A percentile compares a stretch with the other conserved stretches of the same genome.
These are phyloP conservation scores for Cladosporium phlei DNA, from an alignment of 2,329 filamentous ascomycete species.

Conservation along the genomic window DNA sequence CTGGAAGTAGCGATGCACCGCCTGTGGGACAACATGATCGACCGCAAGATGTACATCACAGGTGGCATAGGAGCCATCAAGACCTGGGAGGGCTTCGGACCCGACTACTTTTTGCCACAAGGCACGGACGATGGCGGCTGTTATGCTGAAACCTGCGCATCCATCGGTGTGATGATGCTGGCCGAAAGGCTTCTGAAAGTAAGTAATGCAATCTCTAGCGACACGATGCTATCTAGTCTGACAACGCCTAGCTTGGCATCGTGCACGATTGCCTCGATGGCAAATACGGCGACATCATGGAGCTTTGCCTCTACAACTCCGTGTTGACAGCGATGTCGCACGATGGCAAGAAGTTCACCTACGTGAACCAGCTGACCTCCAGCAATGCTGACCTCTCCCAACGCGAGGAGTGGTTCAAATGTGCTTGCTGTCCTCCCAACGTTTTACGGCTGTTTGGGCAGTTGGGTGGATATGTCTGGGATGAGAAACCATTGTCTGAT, in stretches of 20 bases:
- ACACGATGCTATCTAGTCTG: conserved; percentile 9
- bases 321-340: conserved; percentile 55
- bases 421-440: conserved; percentile 59
- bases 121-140: conserved; percentile 58
- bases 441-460: conserved; percentile 53
- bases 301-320: conserved; percentile 57
- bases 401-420: conserved; percentile 55
- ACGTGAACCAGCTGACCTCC: conserved; percentile 57
- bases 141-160: conserved; percentile 59
- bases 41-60: conserved; percentile 59
- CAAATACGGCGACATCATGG: conserved; percentile 56
- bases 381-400: conserved; percentile 47
- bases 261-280: conserved; percentile 48
- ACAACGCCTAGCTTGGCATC: no score
- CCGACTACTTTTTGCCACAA: conserved; percentile 56
- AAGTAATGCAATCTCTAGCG: conserved; percentile 12
- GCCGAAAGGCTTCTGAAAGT: conserved; percentile 52
- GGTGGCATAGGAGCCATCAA: conserved; percentile 56
- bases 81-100: conserved; percentile 58
- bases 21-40: conserved; percentile 58
- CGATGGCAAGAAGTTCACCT: conserved; percentile 56
- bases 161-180: conserved; percentile 58
- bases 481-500: conserved; percentile 20
- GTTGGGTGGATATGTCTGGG: conserved; percentile 54
- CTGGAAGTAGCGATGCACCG: conserved; percentile 41